A percentile compares a stretch with the other conserved stretches of the same genome.
These are phyloP conservation scores for Hymenoscyphus salicellus DNA, from an alignment of 2,329 filamentous ascomycete genomes.

Conservation along the genomic window DNA sequence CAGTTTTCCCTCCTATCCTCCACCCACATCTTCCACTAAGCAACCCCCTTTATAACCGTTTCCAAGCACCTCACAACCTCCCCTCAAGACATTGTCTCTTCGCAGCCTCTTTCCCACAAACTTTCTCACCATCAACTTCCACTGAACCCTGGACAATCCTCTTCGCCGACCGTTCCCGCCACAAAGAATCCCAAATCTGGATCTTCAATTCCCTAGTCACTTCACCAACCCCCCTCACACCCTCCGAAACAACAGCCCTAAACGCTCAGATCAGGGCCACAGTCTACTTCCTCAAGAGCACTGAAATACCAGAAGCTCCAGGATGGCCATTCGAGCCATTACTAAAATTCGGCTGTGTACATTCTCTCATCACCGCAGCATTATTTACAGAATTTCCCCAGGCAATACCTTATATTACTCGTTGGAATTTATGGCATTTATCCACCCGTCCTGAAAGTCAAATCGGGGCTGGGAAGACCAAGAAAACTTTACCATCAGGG, in stretches of 20 bases:
- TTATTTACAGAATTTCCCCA: slow-evolving; percentile 18
- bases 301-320: slow-evolving; percentile 28
- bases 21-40: slow-evolving; percentile 28
- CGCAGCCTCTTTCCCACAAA: slow-evolving; percentile 29
- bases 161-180: slow-evolving; percentile 33
- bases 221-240: slow-evolving; percentile 12
- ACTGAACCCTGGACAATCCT: slow-evolving; percentile 29
- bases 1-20: slow-evolving; percentile 26
- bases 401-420: slow-evolving; percentile 19
- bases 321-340: slow-evolving; percentile 32
- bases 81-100: slow-evolving; percentile 32
- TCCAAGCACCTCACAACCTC: slow-evolving; percentile 32
- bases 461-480: background rate
- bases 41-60: slow-evolving; percentile 31
- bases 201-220: slow-evolving; percentile 30
- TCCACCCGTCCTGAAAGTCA: background rate
- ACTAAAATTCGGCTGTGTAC: slow-evolving; percentile 29
- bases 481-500: slow-evolving; percentile 18
- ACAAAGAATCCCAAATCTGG: slow-evolving; percentile 34
- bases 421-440: slow-evolving; percentile 29
- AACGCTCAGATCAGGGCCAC: slow-evolving; percentile 15
- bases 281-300: slow-evolving; percentile 22
- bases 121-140: background rate
- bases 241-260: slow-evolving; percentile 9
- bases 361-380: slow-evolving; percentile 18